Conservation (phyloP, 2,329 filamentous ascomycete species). For the Fusarium sp. region DNA sequence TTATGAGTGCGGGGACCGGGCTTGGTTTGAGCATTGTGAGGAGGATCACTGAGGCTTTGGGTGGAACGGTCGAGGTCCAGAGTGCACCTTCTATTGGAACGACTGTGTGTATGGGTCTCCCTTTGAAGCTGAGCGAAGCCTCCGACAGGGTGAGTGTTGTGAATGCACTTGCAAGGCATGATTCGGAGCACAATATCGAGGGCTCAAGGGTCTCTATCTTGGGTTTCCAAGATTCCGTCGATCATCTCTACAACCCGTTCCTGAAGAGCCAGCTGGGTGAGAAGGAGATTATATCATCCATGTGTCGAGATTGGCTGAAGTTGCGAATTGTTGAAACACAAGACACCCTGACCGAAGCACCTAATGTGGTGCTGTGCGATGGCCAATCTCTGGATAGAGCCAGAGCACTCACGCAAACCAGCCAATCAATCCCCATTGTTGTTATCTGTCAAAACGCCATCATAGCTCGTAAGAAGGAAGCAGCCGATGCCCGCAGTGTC, state of each 20-base stretch:
- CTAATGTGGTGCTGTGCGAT: not conserved
- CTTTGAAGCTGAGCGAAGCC: not conserved
- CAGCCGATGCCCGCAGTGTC: rapidly evolving
- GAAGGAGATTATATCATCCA: not conserved
- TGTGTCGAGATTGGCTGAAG: not conserved
- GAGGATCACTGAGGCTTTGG: not conserved
- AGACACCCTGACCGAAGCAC: rapidly evolving
- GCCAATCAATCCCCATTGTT: not conserved
- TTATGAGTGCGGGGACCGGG: not conserved
- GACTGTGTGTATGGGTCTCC: not conserved
- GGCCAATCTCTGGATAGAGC: rapidly evolving
- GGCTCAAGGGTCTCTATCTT: rapidly evolving
- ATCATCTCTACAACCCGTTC: not conserved
- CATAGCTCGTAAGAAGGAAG: not conserved
- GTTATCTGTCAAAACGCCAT: not conserved
- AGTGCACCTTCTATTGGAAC: slow-evolving; percentile 1
- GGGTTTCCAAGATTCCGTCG: not conserved
- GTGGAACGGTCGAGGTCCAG: not conserved
- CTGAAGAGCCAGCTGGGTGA: not conserved
- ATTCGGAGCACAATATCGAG: rapidly evolving
- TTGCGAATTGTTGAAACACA: not conserved
- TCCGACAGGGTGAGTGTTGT: no score
- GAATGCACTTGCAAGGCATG: not conserved
- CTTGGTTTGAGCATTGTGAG: not conserved
- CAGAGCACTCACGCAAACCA: not conserved